phyloP scores from a whole-genome alignment of 805 yeast species.

The Candida nitratophila region DNA sequence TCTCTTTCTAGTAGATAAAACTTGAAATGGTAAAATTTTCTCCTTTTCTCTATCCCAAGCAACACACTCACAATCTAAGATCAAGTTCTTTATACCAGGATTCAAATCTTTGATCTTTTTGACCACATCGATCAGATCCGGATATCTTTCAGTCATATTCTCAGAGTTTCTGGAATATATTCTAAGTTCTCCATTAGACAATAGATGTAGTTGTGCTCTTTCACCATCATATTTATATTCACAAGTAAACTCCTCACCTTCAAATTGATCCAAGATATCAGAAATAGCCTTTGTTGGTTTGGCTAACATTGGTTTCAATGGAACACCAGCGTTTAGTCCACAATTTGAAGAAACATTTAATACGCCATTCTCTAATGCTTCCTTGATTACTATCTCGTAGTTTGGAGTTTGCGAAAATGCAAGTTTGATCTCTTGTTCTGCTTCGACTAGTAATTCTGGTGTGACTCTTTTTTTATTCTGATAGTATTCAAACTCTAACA shows the following conservation, averaged over 20 bases:
- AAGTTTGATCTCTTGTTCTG: conserved; percentile 75
- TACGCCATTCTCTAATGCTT: conserved; percentile 64
- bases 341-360: conserved; percentile 58
- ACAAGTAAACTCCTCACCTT: conserved; percentile 80
- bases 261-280: conserved; percentile 88
- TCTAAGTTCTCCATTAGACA: conserved; percentile 56
- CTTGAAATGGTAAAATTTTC: conserved; percentile 91
- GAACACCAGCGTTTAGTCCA: conserved; percentile 83
- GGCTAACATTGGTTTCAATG: conserved; percentile 96
- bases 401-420: conserved; percentile 90
- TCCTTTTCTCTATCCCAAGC: conserved; percentile 82
- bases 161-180: conserved; percentile 94
- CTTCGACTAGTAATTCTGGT: conserved; percentile 45
- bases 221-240: conserved; percentile 98
- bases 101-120: conserved; percentile 33
- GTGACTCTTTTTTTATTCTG: conserved; percentile 14
- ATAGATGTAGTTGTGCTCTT: conserved; percentile 86
- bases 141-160: conserved; percentile 94
- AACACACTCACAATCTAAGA: conserved; percentile 94
- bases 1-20: conserved; percentile 85
- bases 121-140: conserved; percentile 72
- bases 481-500: conserved; percentile 50
- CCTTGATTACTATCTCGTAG: conserved; percentile 68
- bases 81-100: conserved; percentile 45
- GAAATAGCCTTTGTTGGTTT: conserved; percentile 91